Base-by-base conservation (phyloP, 164 flowering plant species). In the Tinospora cordifolia region DNA sequence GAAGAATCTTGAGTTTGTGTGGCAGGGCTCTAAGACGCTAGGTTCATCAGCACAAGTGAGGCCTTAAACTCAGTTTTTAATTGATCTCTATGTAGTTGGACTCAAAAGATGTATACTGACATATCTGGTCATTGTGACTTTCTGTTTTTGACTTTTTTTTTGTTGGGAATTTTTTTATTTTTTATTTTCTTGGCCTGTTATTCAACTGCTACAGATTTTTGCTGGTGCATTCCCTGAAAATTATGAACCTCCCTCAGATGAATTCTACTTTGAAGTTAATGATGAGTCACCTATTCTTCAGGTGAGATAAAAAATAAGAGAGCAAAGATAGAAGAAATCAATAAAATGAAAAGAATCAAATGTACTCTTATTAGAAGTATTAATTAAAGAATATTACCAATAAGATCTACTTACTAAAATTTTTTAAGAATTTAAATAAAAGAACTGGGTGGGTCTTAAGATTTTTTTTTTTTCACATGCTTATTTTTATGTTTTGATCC, bases 1-100 rank as follows among this genome's bases (percentile, higher is more conserved):
- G 14, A 93, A 90, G 80, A 89, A 71, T 68, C 96, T 91, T 69
- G 98, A 93, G 80, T 83, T 90, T 79, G 75, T 93, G 24, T 93
- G 98, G 98, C 85, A 65, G 64, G 98, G 96, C 67, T 94, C 92
- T 54, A 85, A 84, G 76, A 86, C 84, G 64, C 84, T 89, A 69
- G 89, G 93, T 68, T 84, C 97, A 25, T 88, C 78, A 75, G 67
- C 81, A 19, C 79, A 81, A 75, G 81, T 74, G n/a, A 75, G 67
- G 40, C n/a, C n/a, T 13, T 44, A 36, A 41, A 10, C 0, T 49
- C 7, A 8, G 14, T 34, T 64, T n/a, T n/a, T 15, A 30, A 36
- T 30, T 69, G 19, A 36, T 14, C 25, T 36, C n/a, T 38, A 26
- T 64, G 47, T 57, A 44, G 40, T 57, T 27, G 39, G 69, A 19